Conservation (phyloP, 495 filamentous ascomycete genomes). For the Durotheca rogersii region DNA sequence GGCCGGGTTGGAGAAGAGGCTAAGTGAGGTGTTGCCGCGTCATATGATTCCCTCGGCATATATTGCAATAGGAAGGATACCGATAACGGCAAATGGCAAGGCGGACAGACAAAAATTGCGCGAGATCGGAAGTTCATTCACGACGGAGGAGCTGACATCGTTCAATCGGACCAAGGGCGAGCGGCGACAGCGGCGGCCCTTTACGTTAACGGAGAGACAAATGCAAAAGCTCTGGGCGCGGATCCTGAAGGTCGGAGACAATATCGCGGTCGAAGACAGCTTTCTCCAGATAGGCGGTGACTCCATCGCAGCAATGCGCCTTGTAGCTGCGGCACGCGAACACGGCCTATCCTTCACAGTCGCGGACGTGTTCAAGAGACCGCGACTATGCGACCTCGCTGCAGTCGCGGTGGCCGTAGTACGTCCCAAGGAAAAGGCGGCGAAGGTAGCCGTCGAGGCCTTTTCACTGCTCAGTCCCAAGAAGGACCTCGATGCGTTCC, state of each 20-base stretch:
- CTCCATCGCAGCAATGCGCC: constrained; percentile 63
- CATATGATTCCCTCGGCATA: constrained; percentile 62
- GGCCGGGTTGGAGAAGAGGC: background rate
- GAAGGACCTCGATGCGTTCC: background rate
- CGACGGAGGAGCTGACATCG: background rate
- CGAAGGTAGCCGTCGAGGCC: background rate
- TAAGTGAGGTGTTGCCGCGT: constrained; percentile 37
- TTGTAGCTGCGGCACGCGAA: constrained; percentile 54
- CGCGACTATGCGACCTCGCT: constrained; percentile 29
- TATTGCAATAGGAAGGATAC: constrained; percentile 53
- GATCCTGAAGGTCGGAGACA: constrained; percentile 28
- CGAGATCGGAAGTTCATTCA: background rate
- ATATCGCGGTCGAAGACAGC: constrained; percentile 34
- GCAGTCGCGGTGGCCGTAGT: background rate
- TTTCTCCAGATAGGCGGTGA: constrained; percentile 60
- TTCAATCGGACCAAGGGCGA: background rate
- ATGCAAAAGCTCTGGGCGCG: constrained; percentile 37
- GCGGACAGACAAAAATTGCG: constrained; percentile 53
- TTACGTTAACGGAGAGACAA: constrained; percentile 26
- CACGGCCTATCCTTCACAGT: constrained; percentile 54
- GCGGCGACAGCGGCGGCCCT: background rate
- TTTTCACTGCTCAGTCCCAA: background rate
- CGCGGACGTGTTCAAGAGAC: constrained; percentile 46
- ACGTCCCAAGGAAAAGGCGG: background rate
- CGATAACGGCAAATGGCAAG: constrained; percentile 55